Percentiles rank a stretch among this genome's conserved stretches.
These are phyloP conservation scores for Litsea cubeba DNA, from an alignment of 164 flowering plant genomes.

Conservation along the genomic window DNA sequence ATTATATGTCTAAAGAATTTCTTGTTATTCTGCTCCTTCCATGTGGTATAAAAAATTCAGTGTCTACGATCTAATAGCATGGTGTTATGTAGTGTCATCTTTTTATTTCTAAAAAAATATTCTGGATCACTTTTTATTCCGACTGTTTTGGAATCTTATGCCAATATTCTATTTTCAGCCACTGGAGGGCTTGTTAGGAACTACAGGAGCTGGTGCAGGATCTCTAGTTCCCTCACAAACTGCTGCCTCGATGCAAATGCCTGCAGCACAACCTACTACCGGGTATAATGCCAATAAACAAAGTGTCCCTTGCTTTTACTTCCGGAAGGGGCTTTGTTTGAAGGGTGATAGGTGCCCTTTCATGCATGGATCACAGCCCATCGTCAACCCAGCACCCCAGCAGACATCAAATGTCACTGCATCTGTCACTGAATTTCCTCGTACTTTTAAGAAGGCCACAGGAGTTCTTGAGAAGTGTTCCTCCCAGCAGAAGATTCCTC, in stretches of 20 bases:
- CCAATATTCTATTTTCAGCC: constrained; percentile 47
- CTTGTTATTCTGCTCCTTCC: too few species aligned
- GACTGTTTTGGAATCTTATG: not conserved
- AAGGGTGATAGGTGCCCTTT: constrained; percentile 86
- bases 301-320: constrained; percentile 67
- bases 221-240: constrained; percentile 26
- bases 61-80: too few species aligned
- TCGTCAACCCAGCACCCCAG: constrained; percentile 28
- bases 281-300: constrained; percentile 40
- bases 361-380: constrained; percentile 36
- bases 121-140: constrained; percentile 9
- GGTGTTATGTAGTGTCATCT: too few species aligned
- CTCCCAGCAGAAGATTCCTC: constrained; percentile 34
- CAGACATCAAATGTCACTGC: constrained; percentile 19
- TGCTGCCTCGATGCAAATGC: constrained; percentile 17
- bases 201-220: constrained; percentile 30
- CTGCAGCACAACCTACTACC: constrained; percentile 20
- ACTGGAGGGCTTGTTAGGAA: constrained; percentile 69
- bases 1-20: too few species aligned
- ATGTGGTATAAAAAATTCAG: too few species aligned
- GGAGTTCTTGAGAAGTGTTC: constrained; percentile 32
- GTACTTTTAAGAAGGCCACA: constrained; percentile 28
- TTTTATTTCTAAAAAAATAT: too few species aligned
- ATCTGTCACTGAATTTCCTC: constrained; percentile 26
- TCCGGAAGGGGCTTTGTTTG: constrained; percentile 70